Evolutionary conservation across 345 rosid species (phyloP), one percentile per base, ranked within the genome.

Genomic region (Eutrema yunnanense): DNA sequence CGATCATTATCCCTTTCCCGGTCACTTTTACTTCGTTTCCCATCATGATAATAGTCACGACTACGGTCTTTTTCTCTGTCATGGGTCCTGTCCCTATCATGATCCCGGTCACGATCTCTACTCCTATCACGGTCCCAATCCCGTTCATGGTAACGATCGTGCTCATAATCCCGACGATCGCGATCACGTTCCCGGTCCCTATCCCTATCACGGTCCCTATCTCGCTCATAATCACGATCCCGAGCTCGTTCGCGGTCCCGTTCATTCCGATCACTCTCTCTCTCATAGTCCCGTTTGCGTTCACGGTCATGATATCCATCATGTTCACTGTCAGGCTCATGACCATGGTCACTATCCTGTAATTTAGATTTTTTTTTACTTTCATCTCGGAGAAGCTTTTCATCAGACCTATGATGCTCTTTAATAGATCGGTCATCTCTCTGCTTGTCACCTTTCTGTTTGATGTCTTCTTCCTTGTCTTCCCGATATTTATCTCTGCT

Each of bases 351-450:
- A 27, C 9, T 71, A 12, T 86, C 92, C 81, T 69, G 87, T 42
- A 76, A 49, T 81, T 86, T 92, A 49, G 86, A 76, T 69, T 88
- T 88, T 69, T 75, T 95, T 57, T 88, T 89, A 65, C 80, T 90
- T 56, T 81, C 92, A 73, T 79, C 89, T 79, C 78, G 83, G 37
- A 40, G 44, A 40, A 73, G 82, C 81, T 85, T 88, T 51, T 86
- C 95, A 78, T 80, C 85, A 41, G 84, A 83, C 84, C 80, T 86
- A 52, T 53, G 43, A 40, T 79, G 86, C 57, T 89, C 97, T 81
- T 83, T 89, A 37, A 74, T 50, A 54, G 78, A 32, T 57, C 76
- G 85, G n/a, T 86, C 96, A 80, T 89, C 91, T 78, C 84, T 83
- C 68, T 79, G 83, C 82, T 86, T 90, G 26, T 84, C 92, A 66